phyloP scores from a whole-genome alignment of 768 basidiomycete species.

The Termitomyces sp. region DNA sequence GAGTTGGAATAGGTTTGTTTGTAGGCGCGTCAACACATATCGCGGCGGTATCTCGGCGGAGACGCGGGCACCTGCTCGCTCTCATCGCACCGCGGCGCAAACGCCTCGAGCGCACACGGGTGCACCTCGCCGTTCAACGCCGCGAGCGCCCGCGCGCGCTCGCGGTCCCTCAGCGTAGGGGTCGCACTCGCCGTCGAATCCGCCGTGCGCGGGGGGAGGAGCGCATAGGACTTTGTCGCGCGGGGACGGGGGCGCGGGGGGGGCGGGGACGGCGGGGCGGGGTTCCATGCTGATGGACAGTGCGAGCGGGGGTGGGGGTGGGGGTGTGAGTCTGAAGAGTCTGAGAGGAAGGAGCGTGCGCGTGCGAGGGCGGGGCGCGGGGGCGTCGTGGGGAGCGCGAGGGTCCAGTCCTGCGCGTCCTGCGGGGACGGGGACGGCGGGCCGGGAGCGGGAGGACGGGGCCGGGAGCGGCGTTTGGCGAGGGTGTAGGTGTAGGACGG shows the following conservation, averaged over 20 bases:
- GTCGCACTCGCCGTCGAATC: neutral
- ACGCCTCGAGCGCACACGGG: neutral
- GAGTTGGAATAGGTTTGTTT: no score
- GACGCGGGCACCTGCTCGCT: neutral
- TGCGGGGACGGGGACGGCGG: neutral
- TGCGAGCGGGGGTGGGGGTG: neutral
- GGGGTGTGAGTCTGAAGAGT: no score
- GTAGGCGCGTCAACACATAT: neutral
- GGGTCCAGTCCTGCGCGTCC: conserved; percentile 11
- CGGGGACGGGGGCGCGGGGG: neutral
- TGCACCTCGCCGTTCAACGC: neutral
- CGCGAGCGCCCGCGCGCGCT: neutral
- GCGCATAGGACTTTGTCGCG: neutral
- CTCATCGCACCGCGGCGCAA: neutral
- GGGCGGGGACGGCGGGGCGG: neutral
- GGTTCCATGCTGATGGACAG: conserved; percentile 9
- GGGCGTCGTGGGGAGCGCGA: conserved; percentile 3
- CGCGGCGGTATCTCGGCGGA: no score
- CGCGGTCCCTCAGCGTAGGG: neutral
- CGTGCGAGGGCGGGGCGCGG: neutral
- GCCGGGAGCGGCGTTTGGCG: neutral
- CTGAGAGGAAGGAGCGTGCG: neutral
- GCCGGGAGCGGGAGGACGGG: neutral
- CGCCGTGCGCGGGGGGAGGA: conserved; percentile 4
- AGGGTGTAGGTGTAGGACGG: neutral